Percentiles rank a stretch among this genome's conserved stretches.
These are phyloP conservation scores for Hyphopichia fennica DNA, from an alignment of 1,139 yeast species.

Conservation along the genomic window DNA sequence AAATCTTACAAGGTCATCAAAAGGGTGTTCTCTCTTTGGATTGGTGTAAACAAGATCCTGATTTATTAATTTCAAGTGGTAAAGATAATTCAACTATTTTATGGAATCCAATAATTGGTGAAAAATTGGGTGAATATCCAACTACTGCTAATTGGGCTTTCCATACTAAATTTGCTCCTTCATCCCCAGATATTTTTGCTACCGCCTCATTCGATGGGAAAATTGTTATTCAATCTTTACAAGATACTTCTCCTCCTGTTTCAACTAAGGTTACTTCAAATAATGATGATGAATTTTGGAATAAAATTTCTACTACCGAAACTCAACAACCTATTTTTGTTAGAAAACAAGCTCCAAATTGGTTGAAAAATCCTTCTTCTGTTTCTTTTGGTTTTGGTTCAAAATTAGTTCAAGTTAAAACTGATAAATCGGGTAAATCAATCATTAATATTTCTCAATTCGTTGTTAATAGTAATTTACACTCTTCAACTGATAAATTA, in stretches of 20 bases:
- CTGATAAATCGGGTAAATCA: conserved; percentile 41
- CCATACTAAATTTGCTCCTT: conserved; percentile 82
- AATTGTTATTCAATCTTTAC: conserved; percentile 79
- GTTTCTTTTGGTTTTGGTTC: conserved; percentile 95
- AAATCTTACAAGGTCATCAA: conserved; percentile 73
- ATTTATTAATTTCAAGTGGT: conserved; percentile 80
- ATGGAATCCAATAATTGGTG: conserved; percentile 84
- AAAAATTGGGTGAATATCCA: conserved; percentile 82
- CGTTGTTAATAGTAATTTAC: conserved; percentile 34
- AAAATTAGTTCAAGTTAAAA: conserved; percentile 63
- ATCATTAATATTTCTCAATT: conserved; percentile 53
- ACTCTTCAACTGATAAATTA: conserved; percentile 47
- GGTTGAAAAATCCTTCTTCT: conserved; percentile 77
- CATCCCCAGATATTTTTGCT: conserved; percentile 88
- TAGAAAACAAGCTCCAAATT: conserved; percentile 79
- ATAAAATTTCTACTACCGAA: conserved; percentile 67
- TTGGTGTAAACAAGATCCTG: conserved; percentile 88
- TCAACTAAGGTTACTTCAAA: conserved; percentile 46
- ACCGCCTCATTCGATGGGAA: conserved; percentile 92
- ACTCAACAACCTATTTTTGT: conserved; percentile 71
- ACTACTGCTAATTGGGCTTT: conserved; percentile 94
- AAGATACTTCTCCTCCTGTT: conserved; percentile 69
- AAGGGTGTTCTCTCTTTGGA: conserved; percentile 88
- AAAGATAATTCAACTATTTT: conserved; percentile 84
- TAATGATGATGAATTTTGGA: conserved; percentile 80